Evolutionary conservation across 352 stramenopile genomes (phyloP).

Genomic region (Pythium vanterpoolii): DNA sequence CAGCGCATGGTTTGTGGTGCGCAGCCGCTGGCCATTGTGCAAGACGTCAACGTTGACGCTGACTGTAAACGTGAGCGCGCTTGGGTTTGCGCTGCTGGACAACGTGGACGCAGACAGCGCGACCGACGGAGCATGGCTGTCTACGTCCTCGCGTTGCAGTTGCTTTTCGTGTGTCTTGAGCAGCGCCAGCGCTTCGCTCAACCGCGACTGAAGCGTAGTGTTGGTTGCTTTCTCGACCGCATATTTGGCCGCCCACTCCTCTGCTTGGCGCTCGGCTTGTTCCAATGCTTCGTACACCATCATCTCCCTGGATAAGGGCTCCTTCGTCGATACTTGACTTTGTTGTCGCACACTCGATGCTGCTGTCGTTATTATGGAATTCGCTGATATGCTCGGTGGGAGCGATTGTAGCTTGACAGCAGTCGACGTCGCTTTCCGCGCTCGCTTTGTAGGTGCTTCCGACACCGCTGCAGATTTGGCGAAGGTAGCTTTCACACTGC

Average conservation of each 20-base stretch:
- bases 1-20: constrained; percentile 5
- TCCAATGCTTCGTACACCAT: neutral
- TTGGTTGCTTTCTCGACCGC: constrained; percentile 10
- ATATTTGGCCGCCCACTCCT: constrained; percentile 4
- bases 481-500: neutral
- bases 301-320: too few relatives aligned
- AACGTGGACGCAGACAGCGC: neutral
- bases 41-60: constrained; percentile 12
- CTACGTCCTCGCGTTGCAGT: neutral
- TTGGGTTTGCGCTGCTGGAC: neutral
- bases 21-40: constrained; percentile 11
- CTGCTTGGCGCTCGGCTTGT: neutral
- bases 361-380: too few relatives aligned
- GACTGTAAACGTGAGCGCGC: constrained; percentile 9
- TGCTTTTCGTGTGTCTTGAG: constrained; percentile 7
- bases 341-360: too few relatives aligned
- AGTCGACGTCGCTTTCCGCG: neutral
- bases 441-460: neutral
- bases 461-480: neutral
- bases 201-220: constrained; percentile 5
- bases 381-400: too few relatives aligned
- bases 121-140: too few relatives aligned
- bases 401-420: too few relatives aligned
- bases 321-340: too few relatives aligned
- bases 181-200: constrained; percentile 5